Percentiles rank a stretch among this genome's conserved stretches.
phyloP scores from a whole-genome alignment of 768 basidiomycete species.

The Tricholomella constricta region DNA sequence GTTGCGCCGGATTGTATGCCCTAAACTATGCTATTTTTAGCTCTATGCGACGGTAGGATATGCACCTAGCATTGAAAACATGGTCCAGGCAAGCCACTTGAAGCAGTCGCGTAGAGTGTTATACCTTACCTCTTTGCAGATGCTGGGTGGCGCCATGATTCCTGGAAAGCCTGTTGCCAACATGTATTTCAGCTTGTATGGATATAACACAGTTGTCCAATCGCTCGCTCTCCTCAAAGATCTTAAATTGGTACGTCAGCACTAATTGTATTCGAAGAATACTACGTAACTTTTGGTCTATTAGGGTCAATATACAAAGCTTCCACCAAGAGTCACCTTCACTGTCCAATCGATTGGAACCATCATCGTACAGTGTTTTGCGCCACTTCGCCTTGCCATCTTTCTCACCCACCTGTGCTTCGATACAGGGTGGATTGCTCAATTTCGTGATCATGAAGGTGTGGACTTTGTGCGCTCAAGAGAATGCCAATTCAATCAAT shows the following conservation, averaged over 20 bases:
- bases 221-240: constrained; percentile 28
- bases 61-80: constrained; percentile 32
- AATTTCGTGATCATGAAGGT: constrained; percentile 57
- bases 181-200: constrained; percentile 39
- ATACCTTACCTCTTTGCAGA: constrained; percentile 27
- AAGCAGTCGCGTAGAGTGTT: neutral
- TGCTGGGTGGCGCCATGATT: constrained; percentile 46
- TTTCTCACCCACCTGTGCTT: neutral
- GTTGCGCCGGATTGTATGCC: neutral
- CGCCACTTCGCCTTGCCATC: neutral
- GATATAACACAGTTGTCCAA: constrained; percentile 33
- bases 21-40: constrained; percentile 7
- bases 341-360: constrained; percentile 54
- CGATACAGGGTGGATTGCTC: constrained; percentile 43
- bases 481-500: neutral
- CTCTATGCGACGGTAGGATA: constrained; percentile 46
- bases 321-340: constrained; percentile 62
- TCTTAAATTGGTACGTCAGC: constrained; percentile 29
- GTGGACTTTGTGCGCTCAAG: constrained; percentile 26
- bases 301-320: constrained; percentile 49
- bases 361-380: constrained; percentile 52
- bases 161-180: constrained; percentile 46
- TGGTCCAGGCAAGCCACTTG: constrained; percentile 31
- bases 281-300: neutral
- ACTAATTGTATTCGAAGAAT: constrained; percentile 7